Base-by-base conservation (phyloP, 2,329 filamentous ascomycete species). In the Coniochaeta sp. region DNA sequence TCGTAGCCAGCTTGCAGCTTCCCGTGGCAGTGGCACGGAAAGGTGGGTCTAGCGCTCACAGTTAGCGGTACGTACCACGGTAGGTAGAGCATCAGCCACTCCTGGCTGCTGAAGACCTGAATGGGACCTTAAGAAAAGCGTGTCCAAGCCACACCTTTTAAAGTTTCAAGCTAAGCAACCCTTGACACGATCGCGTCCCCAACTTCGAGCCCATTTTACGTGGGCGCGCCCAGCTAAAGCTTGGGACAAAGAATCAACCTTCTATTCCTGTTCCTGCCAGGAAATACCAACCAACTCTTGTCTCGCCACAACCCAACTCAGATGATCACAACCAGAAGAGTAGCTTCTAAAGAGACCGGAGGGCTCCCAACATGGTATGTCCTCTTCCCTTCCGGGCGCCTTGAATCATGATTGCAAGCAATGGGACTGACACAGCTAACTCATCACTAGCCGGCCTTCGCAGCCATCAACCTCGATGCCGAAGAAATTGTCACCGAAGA, bases 401-500 rank as follows among this genome's bases (percentile, higher is more conserved):
- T 10, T 12, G 40, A 42, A 19, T 4, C n/a, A 42, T 28, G 42
- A 10, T 47, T 24, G 22, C 22, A 50, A n/a, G 3, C 10, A 26
- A 19, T 17, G 47, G 4, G 30, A 22, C 9, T 16, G 12, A 28
- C 47, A 17, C 30, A 30, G 22, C 47, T 52, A 22, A 52, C 47
- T 17, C 30, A 30, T 24, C 19, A 26, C 55, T 52, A 85, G 83
- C 81, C 83, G 65, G 82, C 85, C 68, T 98, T 96, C 77, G 86
- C 89, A 69, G 91, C 93, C 58, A 87, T 97, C 74, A 99, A 99
- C 72, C 85, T 98, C 75, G 93, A 97, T 74, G 89, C 91, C 10
- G 95, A 97, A 75, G 91, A 96, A 70, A 90, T 91, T 61, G 80
- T 89, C 64, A 92, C 96, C 71, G 91, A 96, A 68, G 93, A 97